phyloP scores from a whole-genome alignment of 2,329 filamentous ascomycete species.

The Passalora sequoiae region DNA sequence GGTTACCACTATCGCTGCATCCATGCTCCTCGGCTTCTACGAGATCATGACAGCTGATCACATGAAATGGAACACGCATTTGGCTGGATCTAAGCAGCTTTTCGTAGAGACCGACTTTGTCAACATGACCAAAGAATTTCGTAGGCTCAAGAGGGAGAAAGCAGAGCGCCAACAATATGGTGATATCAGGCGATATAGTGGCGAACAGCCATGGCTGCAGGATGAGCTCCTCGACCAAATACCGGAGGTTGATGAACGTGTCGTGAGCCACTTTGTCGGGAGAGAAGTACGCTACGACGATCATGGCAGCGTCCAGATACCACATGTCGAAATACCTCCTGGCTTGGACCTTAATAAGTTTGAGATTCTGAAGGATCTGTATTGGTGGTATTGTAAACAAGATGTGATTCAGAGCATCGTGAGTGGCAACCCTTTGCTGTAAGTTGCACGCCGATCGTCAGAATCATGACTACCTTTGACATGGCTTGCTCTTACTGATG shows the following conservation, averaged over 20 bases:
- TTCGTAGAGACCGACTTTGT: slow-evolving; percentile 76
- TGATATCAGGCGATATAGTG: slow-evolving; percentile 10
- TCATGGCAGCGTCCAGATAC: slow-evolving; percentile 48
- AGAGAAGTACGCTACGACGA: slow-evolving; percentile 54
- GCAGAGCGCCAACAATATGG: slow-evolving; percentile 35
- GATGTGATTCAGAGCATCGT: slow-evolving; percentile 87
- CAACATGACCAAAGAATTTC: slow-evolving; percentile 65
- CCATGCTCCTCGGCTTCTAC: slow-evolving; percentile 80
- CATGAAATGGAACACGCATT: slow-evolving; percentile 89
- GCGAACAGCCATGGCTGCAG: slow-evolving; percentile 17
- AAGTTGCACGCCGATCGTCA: slow-evolving; percentile 39
- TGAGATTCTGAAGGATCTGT: slow-evolving; percentile 77
- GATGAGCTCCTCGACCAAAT: slow-evolving; percentile 33
- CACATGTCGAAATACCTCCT: slow-evolving; percentile 27
- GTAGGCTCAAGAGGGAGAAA: slow-evolving; percentile 55
- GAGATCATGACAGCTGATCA: slow-evolving; percentile 94
- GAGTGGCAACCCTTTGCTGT: slow-evolving; percentile 81
- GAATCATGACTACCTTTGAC: too few relatives aligned
- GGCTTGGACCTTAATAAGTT: slow-evolving; percentile 66
- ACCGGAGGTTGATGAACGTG: slow-evolving; percentile 49
- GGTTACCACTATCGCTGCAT: slow-evolving; percentile 79
- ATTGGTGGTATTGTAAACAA: slow-evolving; percentile 96
- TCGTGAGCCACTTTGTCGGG: slow-evolving; percentile 57
- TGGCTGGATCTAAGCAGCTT: slow-evolving; percentile 76
- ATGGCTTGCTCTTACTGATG: slow-evolving; percentile 6